phyloP scores from a whole-genome alignment of 169 alveolate genomes.

The Plasmodium vivax region DNA sequence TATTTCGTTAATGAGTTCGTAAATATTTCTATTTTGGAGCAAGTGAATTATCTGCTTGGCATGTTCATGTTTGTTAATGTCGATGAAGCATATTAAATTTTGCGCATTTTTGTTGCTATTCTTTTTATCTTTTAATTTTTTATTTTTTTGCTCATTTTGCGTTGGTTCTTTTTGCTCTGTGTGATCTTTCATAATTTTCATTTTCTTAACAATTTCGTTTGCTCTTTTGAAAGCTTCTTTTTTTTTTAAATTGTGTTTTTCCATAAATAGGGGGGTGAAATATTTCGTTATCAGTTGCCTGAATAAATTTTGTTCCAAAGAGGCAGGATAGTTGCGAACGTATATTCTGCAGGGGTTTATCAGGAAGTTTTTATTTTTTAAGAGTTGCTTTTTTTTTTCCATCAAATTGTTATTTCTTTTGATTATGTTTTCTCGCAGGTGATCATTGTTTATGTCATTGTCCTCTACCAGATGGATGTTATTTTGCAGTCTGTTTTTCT shows the following conservation, averaged over 20 bases:
- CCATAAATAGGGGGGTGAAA: constrained; percentile 72
- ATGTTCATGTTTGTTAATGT: constrained; percentile 61
- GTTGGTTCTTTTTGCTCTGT: background rate
- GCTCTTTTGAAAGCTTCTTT: constrained; percentile 68
- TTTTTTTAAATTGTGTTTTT: constrained; percentile 57
- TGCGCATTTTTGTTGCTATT: background rate
- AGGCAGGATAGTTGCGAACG: constrained; percentile 59
- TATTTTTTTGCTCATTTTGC: background rate
- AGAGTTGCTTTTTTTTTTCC: constrained; percentile 58
- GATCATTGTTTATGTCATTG: constrained; percentile 58
- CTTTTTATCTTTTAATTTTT: background rate
- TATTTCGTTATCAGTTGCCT: constrained; percentile 48
- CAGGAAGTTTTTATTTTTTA: constrained; percentile 68
- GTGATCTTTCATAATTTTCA: constrained; percentile 40
- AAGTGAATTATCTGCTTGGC: constrained; percentile 42
- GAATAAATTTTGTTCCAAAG: constrained; percentile 45
- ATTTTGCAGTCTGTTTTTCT: constrained; percentile 19
- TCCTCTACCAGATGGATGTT: constrained; percentile 64
- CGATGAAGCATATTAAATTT: constrained; percentile 60
- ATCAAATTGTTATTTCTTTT: constrained; percentile 49
- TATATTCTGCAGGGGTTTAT: constrained; percentile 74
- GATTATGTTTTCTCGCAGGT: constrained; percentile 20
- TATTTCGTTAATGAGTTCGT: constrained; percentile 29
- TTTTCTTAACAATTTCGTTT: constrained; percentile 50
- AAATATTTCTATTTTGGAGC: constrained; percentile 61